Evolutionary conservation across 2,329 filamentous ascomycete species (phyloP).

Genomic region (Periconia sp.): DNA sequence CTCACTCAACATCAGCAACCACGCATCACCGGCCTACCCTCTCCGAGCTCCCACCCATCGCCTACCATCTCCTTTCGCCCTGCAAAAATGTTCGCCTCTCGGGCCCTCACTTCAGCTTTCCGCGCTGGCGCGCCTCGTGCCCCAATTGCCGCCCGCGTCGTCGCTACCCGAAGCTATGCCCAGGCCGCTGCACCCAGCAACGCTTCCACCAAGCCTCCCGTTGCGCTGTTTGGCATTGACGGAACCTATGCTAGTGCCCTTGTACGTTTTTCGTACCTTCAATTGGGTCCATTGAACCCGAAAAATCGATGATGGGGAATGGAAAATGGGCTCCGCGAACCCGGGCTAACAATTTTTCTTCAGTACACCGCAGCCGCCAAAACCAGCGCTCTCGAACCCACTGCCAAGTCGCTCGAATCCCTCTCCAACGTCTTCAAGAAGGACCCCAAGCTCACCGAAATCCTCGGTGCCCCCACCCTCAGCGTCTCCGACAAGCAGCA

Average conservation of each 20-base stretch:
- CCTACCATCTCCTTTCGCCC: conserved; percentile 39
- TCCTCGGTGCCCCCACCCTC: conserved; percentile 82
- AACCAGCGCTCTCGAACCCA: conserved; percentile 79
- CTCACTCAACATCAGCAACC: conserved; percentile 10
- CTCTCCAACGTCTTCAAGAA: conserved; percentile 74
- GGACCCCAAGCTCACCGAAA: conserved; percentile 76
- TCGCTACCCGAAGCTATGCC: conserved; percentile 77
- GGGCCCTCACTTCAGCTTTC: conserved; percentile 58
- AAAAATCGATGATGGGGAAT: conserved; percentile 7
- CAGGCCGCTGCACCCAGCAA: conserved; percentile 58
- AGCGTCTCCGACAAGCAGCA: conserved; percentile 76
- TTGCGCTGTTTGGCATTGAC: conserved; percentile 92
- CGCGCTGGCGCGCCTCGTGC: conserved; percentile 59
- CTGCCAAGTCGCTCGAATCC: conserved; percentile 74
- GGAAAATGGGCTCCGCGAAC: conserved; percentile 2
- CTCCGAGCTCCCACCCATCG: conserved; percentile 20
- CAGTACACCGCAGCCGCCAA: conserved; percentile 97
- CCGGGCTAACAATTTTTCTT: conserved; percentile 26
- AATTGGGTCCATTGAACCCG: conserved; percentile 16
- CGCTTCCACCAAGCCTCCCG: conserved; percentile 75
- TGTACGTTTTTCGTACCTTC: conserved; percentile 62
- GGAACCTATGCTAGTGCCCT: conserved; percentile 98
- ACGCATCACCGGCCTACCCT: conserved; percentile 6
- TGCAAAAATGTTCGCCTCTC: conserved; percentile 60
- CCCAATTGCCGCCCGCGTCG: conserved; percentile 61